Evolutionary conservation across 805 yeast genomes (phyloP).

Genomic region (Candida peoriensis): DNA sequence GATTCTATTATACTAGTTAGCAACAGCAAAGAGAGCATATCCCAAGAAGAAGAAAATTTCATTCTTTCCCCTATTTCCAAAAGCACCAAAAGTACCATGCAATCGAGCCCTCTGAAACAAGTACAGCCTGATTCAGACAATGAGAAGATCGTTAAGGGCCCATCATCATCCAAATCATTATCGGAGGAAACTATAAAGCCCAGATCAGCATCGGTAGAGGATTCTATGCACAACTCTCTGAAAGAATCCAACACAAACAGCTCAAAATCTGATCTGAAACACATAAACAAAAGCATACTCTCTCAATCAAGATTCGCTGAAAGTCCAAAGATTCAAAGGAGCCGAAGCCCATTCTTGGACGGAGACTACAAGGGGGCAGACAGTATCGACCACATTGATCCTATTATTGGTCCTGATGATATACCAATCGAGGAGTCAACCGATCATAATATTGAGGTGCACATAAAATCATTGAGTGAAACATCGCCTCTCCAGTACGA

Average conservation of each 20-base stretch:
- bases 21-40: conserved; percentile 14
- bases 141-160: no score
- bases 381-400: conserved; percentile 5
- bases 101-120: conserved; percentile 1
- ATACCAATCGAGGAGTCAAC: conserved; percentile 26
- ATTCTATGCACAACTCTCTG: no score
- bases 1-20: conserved; percentile 21
- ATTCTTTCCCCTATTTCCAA: no score
- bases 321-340: conserved; percentile 16
- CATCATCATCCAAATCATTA: neutral
- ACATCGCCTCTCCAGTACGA: neutral
- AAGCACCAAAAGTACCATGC: neutral
- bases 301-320: conserved; percentile 18
- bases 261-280: conserved; percentile 7
- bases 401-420: conserved; percentile 13
- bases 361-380: conserved; percentile 15
- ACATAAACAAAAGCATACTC: conserved; percentile 12
- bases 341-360: conserved; percentile 24
- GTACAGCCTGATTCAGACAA: neutral
- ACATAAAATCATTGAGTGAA: neutral
- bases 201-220: no score
- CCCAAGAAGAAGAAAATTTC: no score
- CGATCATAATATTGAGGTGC: conserved; percentile 18
- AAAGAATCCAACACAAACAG: conserved; percentile 7
- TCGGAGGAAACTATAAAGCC: conserved; percentile 6